Evolutionary conservation across 257 asterid genomes (phyloP), one percentile per base, ranked within the genome.

Genomic region (Echium plantagineum): DNA sequence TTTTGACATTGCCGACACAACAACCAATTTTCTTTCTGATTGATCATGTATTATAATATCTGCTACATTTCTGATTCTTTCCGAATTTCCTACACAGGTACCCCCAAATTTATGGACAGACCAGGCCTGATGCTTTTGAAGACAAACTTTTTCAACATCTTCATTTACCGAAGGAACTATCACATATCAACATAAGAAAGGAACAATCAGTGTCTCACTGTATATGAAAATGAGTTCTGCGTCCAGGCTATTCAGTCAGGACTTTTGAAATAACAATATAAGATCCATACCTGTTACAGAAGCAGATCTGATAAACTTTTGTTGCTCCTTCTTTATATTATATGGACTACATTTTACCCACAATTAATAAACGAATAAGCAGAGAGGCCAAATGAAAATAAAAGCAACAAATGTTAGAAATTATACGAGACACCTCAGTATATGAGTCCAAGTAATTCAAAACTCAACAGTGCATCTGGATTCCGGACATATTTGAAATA

Each of bases 1-100:
- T 83, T 93, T 89, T 24, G 99, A 86, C 95, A 89, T 89, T 31
- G 97, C 99, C 52, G 99, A 93, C 68, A 93, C 96, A 5, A 93
- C 91, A 18, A 86, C 94, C 82, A 93, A 68, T 75, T 83, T 86
- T 67, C 97, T 80, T 62, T 81, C 73, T 3, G 99, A 83, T 57
- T 67, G 82, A 70, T 93, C 97, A 55, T 72, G 77, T 55, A 77
- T 83, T 63, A 89, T 82, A 63, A 93, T 71, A 56, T 86, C 84
- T 16, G 96, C 97, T 65, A 93, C 99, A 61, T 86, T 89, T 55
- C 65, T 75, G 62, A 93, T 86, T 73, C 99, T 78, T 60, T 93
- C 95, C 26, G 97, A 78, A 73, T 78, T 81, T 65, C 99, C 99
- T 35, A 93, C 95, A 61, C 99, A 93, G 22, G 99, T 93, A 38